phyloP scores from a whole-genome alignment of 352 stramenopile species.

The Globisporangium mamillatum region DNA sequence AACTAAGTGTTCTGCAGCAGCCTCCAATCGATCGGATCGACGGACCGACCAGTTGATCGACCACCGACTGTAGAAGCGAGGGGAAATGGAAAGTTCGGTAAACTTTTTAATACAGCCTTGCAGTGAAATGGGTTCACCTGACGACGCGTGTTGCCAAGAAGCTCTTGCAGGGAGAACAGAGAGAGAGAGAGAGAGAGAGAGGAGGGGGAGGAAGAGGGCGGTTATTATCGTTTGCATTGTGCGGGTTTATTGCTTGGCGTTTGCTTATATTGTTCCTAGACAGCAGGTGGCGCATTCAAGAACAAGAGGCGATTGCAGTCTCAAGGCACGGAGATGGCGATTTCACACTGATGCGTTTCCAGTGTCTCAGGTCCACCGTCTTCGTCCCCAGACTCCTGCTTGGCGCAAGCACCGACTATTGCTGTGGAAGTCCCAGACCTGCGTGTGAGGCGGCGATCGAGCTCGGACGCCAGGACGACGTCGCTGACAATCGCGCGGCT shows the following conservation, averaged over 20 bases:
- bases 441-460: constrained; percentile 3
- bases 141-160: constrained; percentile 18
- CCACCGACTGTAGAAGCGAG: constrained; percentile 44
- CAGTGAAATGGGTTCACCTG: constrained; percentile 76
- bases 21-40: not conserved
- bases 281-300: not conserved
- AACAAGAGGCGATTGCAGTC: not conserved
- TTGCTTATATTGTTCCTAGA: not conserved
- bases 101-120: constrained; percentile 81
- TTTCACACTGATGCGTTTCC: not conserved
- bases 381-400: not conserved
- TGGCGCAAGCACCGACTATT: not conserved
- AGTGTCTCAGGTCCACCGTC: not conserved
- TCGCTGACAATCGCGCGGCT: constrained; percentile 39
- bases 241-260: not conserved
- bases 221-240: not conserved
- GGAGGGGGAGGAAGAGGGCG: too few relatives aligned
- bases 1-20: constrained; percentile 53
- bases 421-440: constrained; percentile 10
- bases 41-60: not conserved
- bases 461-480: constrained; percentile 25
- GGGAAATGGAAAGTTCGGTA: constrained; percentile 39
- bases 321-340: constrained; percentile 13
- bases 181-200: not conserved
- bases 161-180: not conserved